Conservation (phyloP, 1,284 basidiomycete species). For the Austropuccinia psidii region DNA sequence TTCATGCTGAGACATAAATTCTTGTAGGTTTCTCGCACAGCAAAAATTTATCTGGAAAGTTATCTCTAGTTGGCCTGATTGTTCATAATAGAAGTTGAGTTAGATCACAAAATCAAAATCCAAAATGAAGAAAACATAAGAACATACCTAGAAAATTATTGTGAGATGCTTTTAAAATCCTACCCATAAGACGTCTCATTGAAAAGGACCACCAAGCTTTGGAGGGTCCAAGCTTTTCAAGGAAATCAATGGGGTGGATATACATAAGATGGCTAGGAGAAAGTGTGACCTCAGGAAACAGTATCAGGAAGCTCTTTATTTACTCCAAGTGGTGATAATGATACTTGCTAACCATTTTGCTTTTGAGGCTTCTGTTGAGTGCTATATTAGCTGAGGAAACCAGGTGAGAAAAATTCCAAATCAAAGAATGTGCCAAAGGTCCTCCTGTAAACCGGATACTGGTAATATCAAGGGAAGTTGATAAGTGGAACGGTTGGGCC, state of each 20-base stretch:
- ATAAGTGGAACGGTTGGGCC: conserved; percentile 12
- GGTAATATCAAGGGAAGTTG: conserved; percentile 13
- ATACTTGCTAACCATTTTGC: background rate
- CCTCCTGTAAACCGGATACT: background rate
- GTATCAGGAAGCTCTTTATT: background rate
- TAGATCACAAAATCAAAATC: too few species aligned
- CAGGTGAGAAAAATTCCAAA: conserved; percentile 2
- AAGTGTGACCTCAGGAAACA: background rate
- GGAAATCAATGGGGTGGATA: background rate
- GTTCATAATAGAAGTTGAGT: too few species aligned
- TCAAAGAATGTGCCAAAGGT: background rate
- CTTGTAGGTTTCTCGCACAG: too few species aligned
- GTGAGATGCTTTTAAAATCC: background rate
- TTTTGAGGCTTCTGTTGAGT: background rate
- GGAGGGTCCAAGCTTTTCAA: background rate
- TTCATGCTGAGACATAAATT: too few species aligned
- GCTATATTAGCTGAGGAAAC: background rate
- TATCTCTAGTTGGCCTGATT: too few species aligned
- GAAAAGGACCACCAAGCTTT: conserved; percentile 9
- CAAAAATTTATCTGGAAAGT: too few species aligned
- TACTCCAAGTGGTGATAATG: background rate
- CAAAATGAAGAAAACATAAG: background rate
- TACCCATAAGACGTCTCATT: background rate
- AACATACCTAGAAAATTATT: conserved; percentile 10
- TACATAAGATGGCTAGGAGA: conserved; percentile 10